phyloP scores from a whole-genome alignment of 495 filamentous ascomycete genomes.

The Hyaloscypha bicolor region DNA sequence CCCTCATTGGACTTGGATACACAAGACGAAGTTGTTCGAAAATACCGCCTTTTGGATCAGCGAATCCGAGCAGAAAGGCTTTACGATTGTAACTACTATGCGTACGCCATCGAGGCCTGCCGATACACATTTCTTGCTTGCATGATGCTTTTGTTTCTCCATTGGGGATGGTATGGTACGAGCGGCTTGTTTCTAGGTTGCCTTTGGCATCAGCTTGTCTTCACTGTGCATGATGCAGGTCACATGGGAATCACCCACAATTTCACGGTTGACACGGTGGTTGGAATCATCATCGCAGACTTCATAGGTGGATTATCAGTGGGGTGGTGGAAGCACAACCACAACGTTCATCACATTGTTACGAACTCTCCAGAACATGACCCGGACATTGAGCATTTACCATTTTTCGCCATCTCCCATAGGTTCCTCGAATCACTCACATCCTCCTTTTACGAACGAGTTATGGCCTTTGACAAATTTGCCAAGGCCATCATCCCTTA shows the following conservation, averaged over 20 bases:
- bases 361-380: constrained; percentile 97
- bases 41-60: constrained; percentile 75
- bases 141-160: constrained; percentile 66
- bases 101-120: constrained; percentile 73
- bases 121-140: constrained; percentile 77
- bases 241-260: constrained; percentile 97
- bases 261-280: constrained; percentile 77
- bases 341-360: constrained; percentile 98
- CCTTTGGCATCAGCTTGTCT: constrained; percentile 96
- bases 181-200: constrained; percentile 79
- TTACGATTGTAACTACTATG: constrained; percentile 83
- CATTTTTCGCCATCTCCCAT: constrained; percentile 91
- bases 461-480: constrained; percentile 81
- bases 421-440: constrained; percentile 74
- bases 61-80: constrained; percentile 74
- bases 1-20: constrained; percentile 73
- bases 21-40: constrained; percentile 78
- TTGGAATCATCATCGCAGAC: constrained; percentile 90
- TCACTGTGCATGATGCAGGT: constrained; percentile 93
- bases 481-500: constrained; percentile 72
- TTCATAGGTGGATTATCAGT: constrained; percentile 88
- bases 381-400: constrained; percentile 95
- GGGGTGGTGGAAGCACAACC: constrained; percentile 96
- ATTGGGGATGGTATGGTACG: constrained; percentile 69
- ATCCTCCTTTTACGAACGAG: constrained; percentile 86